Conservation (phyloP, 768 basidiomycete species). For the Leucocoprinus sp. region DNA sequence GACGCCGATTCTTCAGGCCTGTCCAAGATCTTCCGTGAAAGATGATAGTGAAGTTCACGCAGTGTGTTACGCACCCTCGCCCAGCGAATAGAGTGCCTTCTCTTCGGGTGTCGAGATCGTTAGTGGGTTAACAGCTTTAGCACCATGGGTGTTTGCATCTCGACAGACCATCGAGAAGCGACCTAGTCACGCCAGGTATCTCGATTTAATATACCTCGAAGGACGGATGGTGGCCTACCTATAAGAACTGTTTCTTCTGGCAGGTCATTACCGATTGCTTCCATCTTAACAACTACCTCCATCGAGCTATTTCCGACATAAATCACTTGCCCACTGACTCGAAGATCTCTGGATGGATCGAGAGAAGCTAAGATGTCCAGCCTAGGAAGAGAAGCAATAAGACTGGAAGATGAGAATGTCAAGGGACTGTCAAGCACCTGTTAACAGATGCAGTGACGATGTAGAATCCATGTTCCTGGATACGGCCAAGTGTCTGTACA, state of each 20-base stretch:
- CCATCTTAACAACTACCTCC: slow-evolving; percentile 85
- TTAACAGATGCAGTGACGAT: slow-evolving; percentile 83
- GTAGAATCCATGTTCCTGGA: slow-evolving; percentile 64
- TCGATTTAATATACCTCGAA: background rate
- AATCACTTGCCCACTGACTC: slow-evolving; percentile 75
- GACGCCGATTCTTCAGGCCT: slow-evolving; percentile 59
- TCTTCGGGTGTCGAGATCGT: slow-evolving; percentile 56
- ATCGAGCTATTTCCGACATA: slow-evolving; percentile 71
- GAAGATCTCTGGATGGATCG: slow-evolving; percentile 54
- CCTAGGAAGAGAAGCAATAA: slow-evolving; percentile 27
- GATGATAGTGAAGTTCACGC: background rate
- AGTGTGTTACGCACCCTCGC: slow-evolving; percentile 44
- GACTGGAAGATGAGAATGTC: background rate
- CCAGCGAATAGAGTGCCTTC: slow-evolving; percentile 50
- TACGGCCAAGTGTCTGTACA: slow-evolving; percentile 43
- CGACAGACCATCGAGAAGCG: slow-evolving; percentile 89
- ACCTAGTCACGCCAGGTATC: slow-evolving; percentile 32
- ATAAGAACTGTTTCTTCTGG: slow-evolving; percentile 57
- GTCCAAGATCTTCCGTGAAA: background rate
- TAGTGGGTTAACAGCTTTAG: slow-evolving; percentile 57
- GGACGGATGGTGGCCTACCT: slow-evolving; percentile 31
- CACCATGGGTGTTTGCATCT: slow-evolving; percentile 56
- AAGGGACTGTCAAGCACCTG: slow-evolving; percentile 30
- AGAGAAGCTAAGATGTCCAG: slow-evolving; percentile 61
- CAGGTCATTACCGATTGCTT: slow-evolving; percentile 41